phyloP scores from a whole-genome alignment of 208 protist species.

The Leishmania amazonensis region DNA sequence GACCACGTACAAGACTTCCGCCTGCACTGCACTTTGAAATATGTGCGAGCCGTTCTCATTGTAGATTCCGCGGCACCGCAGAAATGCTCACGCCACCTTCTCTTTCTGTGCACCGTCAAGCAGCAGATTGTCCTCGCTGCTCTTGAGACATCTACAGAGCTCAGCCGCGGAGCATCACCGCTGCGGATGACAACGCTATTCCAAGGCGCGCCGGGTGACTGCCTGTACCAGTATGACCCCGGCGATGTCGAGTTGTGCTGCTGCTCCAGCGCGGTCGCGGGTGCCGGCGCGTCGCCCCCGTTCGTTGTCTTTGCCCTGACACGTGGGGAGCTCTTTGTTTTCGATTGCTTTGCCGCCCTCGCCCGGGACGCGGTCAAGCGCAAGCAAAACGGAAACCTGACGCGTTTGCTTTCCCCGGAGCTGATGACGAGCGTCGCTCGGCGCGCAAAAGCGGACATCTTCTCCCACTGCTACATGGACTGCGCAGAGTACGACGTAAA shows the following conservation, averaged over 20 bases:
- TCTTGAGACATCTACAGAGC: constrained; percentile 27
- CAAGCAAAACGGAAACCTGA: constrained; percentile 18
- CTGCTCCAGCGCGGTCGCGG: constrained; percentile 28
- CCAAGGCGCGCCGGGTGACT: constrained; percentile 54
- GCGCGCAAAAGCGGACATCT: constrained; percentile 11
- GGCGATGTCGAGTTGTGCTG: constrained; percentile 59
- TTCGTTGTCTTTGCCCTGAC: constrained; percentile 71
- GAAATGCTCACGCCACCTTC: constrained; percentile 47
- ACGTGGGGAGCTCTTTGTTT: constrained; percentile 56
- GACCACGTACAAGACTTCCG: constrained; percentile 57
- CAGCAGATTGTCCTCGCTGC: constrained; percentile 72
- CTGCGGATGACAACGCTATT: constrained; percentile 64
- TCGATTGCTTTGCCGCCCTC: constrained; percentile 71
- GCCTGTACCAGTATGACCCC: constrained; percentile 60
- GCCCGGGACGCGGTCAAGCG: constrained; percentile 20
- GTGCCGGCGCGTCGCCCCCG: constrained; percentile 18
- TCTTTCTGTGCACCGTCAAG: constrained; percentile 79
- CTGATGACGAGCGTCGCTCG: constrained; percentile 13
- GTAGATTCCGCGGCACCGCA: constrained; percentile 28
- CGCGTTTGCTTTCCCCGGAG: constrained; percentile 27
- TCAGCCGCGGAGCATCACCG: not conserved
- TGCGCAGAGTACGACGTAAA: constrained; percentile 72
- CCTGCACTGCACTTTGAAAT: constrained; percentile 70
- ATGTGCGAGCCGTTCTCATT: constrained; percentile 60
- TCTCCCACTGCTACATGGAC: constrained; percentile 53